Conservation (phyloP, 2,329 filamentous ascomycete genomes). For the Alternaria sp. region DNA sequence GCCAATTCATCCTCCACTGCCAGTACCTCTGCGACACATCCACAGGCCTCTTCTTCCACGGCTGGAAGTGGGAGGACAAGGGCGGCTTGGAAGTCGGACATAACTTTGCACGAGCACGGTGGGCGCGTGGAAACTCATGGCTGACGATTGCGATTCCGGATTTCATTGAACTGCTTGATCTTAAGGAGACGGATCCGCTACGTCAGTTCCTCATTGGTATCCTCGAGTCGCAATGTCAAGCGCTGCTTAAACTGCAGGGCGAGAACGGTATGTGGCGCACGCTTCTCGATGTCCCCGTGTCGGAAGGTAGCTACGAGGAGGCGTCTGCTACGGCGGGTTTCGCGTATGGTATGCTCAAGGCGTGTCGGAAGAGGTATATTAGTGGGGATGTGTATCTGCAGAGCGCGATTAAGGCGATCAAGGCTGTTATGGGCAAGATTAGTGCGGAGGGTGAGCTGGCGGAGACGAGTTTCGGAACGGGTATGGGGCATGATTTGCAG, state of each 20-base stretch:
- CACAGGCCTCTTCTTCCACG: constrained; percentile 80
- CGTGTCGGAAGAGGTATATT: constrained; percentile 72
- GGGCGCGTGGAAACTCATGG: constrained; percentile 73
- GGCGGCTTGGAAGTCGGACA: constrained; percentile 58
- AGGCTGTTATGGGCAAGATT: constrained; percentile 71
- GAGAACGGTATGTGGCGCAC: constrained; percentile 75
- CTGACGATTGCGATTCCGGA: constrained; percentile 84
- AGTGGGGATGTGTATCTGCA: constrained; percentile 63
- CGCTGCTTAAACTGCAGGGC: constrained; percentile 66
- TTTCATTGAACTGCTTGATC: constrained; percentile 74
- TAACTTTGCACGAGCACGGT: constrained; percentile 63
- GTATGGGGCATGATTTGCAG: constrained; percentile 74
- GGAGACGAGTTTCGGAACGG: constrained; percentile 80
- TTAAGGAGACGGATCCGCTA: constrained; percentile 66
- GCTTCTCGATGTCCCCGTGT: constrained; percentile 70
- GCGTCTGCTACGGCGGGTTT: constrained; percentile 81
- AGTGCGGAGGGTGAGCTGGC: constrained; percentile 71
- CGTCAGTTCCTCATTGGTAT: constrained; percentile 66
- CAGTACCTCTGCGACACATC: constrained; percentile 78
- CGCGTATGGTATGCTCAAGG: constrained; percentile 80
- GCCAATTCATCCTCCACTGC: constrained; percentile 78
- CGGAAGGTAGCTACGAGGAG: constrained; percentile 75
- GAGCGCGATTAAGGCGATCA: constrained; percentile 69
- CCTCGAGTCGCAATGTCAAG: constrained; percentile 71
- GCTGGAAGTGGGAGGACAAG: constrained; percentile 76